Conservation (phyloP, 805 yeast genomes). For the Starmerella geochares region DNA sequence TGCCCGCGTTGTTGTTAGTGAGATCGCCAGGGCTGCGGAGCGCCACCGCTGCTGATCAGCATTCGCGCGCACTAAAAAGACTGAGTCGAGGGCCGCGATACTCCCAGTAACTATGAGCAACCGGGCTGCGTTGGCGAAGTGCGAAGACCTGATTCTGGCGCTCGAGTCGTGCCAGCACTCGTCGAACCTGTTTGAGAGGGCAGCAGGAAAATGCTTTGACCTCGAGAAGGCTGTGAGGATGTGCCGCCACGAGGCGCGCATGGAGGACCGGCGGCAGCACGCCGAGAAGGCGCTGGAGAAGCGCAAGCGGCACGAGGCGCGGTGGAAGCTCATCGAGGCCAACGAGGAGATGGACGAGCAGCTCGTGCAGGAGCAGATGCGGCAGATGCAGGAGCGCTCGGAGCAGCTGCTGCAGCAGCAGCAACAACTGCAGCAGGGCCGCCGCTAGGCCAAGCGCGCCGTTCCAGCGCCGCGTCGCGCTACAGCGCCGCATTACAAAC, state of each 20-base stretch:
- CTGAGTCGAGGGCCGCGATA: not conserved
- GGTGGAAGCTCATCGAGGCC: slow-evolving; percentile 41
- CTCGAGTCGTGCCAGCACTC: slow-evolving; percentile 77
- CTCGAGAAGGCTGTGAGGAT: slow-evolving; percentile 66
- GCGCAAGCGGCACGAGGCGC: slow-evolving; percentile 44
- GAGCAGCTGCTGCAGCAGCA: slow-evolving; percentile 2
- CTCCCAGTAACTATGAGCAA: slow-evolving; percentile 24
- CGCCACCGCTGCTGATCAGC: not conserved
- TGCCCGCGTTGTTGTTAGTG: too few species aligned
- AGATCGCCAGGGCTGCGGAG: too few species aligned
- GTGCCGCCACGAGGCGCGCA: slow-evolving; percentile 72
- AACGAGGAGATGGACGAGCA: slow-evolving; percentile 63
- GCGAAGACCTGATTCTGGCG: slow-evolving; percentile 74
- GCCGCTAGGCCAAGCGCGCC: not conserved
- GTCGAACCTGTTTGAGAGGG: slow-evolving; percentile 50
- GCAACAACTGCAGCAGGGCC: not conserved
- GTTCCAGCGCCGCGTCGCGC: too few species aligned
- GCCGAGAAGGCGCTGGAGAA: slow-evolving; percentile 45
- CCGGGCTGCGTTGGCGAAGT: slow-evolving; percentile 36
- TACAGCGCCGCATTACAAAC: not conserved
- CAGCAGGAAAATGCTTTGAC: slow-evolving; percentile 75
- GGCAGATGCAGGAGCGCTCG: not conserved
- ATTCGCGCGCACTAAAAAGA: not conserved
- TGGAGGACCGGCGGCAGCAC: slow-evolving; percentile 45
- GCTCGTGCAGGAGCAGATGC: not conserved